Evolutionary conservation across 1,284 basidiomycete species (phyloP).

Genomic region (Xerocomus nothofagi): DNA sequence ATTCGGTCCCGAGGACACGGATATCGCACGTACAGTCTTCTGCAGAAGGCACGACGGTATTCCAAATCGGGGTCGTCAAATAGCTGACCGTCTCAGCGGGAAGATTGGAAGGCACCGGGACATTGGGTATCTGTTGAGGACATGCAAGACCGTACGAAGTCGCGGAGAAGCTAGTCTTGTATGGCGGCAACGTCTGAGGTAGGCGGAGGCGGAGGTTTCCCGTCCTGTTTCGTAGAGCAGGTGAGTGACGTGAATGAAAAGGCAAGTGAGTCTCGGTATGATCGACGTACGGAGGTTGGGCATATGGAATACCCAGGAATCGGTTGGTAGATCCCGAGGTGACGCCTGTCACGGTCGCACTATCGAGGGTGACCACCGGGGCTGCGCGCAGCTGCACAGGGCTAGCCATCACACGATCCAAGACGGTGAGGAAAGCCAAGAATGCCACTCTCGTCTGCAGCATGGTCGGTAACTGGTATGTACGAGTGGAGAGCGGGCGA

Average conservation of each 20-base stretch:
- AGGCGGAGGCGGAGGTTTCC: conserved; percentile 37
- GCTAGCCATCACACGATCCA: not conserved
- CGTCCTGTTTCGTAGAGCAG: conserved; percentile 9
- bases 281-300: conserved; percentile 37
- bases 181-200: conserved; percentile 35
- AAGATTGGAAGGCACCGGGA: conserved; percentile 3
- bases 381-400: not conserved
- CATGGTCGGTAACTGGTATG: not conserved
- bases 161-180: conserved; percentile 32
- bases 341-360: conserved; percentile 28
- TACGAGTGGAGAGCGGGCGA: not conserved
- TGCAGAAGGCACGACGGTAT: not conserved
- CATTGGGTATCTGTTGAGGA: conserved; percentile 33
- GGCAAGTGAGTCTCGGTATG: not conserved
- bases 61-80: conserved; percentile 1
- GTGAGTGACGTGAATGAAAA: not conserved
- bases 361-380: conserved; percentile 30
- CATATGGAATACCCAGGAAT: conserved; percentile 42
- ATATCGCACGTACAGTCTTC: conserved; percentile 29
- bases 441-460: not conserved
- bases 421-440: not conserved
- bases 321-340: conserved; percentile 18
- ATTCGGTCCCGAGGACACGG: not conserved
- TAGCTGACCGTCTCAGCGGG: conserved; percentile 5
- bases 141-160: conserved; percentile 37